Conservation (phyloP, 2,329 filamentous ascomycete species). For the Fusarium pseudonygamai region DNA sequence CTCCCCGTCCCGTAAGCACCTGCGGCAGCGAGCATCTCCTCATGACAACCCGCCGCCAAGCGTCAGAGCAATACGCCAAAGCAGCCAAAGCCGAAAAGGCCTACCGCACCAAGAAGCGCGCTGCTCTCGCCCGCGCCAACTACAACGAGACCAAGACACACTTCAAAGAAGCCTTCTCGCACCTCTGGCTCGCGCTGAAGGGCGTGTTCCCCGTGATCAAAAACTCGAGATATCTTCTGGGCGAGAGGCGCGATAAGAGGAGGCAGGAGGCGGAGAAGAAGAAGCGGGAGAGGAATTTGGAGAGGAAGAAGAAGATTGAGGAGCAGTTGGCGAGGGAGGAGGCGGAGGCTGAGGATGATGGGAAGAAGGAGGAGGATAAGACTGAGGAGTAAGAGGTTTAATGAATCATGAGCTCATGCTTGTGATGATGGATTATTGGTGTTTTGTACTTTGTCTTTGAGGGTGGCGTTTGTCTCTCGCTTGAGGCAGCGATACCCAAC, state of each 20-base stretch:
- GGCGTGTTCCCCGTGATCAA: neutral
- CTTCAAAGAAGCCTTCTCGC: neutral
- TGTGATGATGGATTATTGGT: neutral
- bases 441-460: neutral
- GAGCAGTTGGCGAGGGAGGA: neutral
- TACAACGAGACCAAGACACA: conserved; percentile 7
- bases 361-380: neutral
- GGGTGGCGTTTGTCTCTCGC: neutral
- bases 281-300: neutral
- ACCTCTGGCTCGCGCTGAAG: neutral
- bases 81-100: conserved; percentile 14
- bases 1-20: neutral
- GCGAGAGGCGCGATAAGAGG: neutral
- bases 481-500: neutral
- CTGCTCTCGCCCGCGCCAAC: conserved; percentile 1
- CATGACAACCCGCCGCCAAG: neutral
- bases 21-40: conserved; percentile 1
- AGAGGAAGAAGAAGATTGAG: neutral
- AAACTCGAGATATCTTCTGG: neutral
- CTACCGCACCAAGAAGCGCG: conserved; percentile 12
- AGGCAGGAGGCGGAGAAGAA: neutral
- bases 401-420: neutral
- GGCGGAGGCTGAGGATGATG: neutral
- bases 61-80: conserved; percentile 8
- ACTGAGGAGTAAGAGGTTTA: neutral